These are phyloP conservation scores for Jackrogersella minutella DNA, from an alignment of 495 filamentous ascomycete genomes.

Conservation along the genomic window DNA sequence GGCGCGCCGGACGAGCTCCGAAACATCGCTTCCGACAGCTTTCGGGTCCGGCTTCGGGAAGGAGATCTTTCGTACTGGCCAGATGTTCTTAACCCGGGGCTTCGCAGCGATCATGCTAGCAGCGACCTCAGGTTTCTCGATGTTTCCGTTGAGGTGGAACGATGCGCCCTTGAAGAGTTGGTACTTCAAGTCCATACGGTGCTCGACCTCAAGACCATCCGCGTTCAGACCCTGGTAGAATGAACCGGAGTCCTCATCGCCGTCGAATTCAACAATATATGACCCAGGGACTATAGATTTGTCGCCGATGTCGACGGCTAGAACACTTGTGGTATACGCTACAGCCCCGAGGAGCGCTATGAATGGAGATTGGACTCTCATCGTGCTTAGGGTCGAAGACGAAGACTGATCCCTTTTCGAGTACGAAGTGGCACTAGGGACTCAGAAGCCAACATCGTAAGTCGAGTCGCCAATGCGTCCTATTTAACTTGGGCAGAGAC, in stretches of 20 bases:
- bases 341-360: background rate
- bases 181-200: background rate
- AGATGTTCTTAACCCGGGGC: background rate
- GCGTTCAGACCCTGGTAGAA: background rate
- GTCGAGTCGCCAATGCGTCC: background rate
- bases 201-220: background rate
- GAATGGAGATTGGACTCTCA: background rate
- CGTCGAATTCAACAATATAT: background rate
- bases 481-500: background rate
- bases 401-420: background rate
- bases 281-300: background rate
- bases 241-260: background rate
- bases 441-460: background rate
- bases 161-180: background rate
- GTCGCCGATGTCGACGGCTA: background rate
- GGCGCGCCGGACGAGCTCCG: background rate
- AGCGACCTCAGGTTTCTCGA: background rate
- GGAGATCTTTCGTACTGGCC: constrained; percentile 1
- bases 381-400: background rate
- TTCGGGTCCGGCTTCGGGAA: background rate
- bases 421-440: background rate
- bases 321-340: background rate
- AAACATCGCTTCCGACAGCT: background rate
- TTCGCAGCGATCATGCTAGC: background rate
- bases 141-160: background rate